Evolutionary conservation across 371 early-diverging fungal genomes (phyloP).

Genomic region (Mucor sp.): DNA sequence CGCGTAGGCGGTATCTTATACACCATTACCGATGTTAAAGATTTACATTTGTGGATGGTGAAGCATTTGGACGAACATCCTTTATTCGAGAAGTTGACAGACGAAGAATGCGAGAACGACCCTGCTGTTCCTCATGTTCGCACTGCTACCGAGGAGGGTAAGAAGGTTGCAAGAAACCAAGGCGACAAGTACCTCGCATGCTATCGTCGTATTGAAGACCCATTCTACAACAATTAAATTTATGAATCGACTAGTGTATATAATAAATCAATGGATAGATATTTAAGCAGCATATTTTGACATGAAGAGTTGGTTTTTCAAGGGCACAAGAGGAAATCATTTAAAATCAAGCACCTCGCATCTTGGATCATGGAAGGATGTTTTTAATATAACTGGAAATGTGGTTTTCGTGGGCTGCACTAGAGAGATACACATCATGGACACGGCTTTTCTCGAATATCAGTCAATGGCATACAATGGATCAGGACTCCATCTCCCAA

Average conservation of each 20-base stretch:
- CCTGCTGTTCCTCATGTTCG: conserved; percentile 85
- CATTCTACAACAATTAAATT: conserved; percentile 31
- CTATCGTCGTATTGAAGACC: conserved; percentile 80
- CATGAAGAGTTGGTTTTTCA: neutral
- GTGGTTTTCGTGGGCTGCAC: neutral
- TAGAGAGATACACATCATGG: neutral
- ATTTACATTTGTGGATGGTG: conserved; percentile 96
- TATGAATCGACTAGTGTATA: neutral
- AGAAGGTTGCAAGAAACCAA: conserved; percentile 94
- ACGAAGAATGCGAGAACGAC: conserved; percentile 85
- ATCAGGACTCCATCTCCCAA: neutral
- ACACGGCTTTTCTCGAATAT: too few species aligned
- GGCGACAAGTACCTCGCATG: conserved; percentile 94
- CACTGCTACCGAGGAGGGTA: conserved; percentile 95
- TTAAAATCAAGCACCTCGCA: neutral
- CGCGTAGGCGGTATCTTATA: conserved; percentile 91
- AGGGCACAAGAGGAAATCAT: neutral
- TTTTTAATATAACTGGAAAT: neutral
- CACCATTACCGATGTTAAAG: conserved; percentile 95
- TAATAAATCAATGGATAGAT: conserved; percentile 3
- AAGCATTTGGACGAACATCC: conserved; percentile 93
- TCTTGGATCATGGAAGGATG: neutral
- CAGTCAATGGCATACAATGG: too few species aligned
- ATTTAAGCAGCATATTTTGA: neutral
- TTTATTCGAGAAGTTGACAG: conserved; percentile 85